Evolutionary conservation across 345 rosid species (phyloP), one percentile per base, ranked within the genome.

Genomic region (Camelina laxa): DNA sequence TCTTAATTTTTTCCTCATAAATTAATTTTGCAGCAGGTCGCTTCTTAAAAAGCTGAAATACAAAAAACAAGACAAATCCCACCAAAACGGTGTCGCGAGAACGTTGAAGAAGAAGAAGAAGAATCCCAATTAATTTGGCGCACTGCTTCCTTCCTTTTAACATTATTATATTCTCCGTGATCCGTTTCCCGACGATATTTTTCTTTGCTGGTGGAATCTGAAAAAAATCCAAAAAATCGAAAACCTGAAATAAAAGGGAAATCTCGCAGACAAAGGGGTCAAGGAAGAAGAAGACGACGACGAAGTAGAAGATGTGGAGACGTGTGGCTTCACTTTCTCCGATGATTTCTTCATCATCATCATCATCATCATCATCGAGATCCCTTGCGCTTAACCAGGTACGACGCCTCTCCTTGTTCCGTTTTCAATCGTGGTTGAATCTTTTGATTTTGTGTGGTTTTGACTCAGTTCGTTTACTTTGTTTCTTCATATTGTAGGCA

Each of bases 271-370:
- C 35, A 24, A 27, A 27, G 30, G 30, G 22, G 71, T 15, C 19
- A 42, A 49, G 54, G 69, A 16, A 57, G 47, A 7, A 70, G 60
- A 69, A 4, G 73, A 7, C 67, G 59, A 69, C 2, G 72, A 35
- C 4, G 78, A 68, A 6, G n/a, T n/a, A n/a, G 48, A 70, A 82
- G 67, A 88, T 93, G 97, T 89, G 90, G 97, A 89, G 89, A 86
- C 89, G 96, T 83, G 82, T 86, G 64, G 80, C 85, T 76, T 80
- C 80, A 59, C 87, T 91, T 75, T 86, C 88, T 79, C 82, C 89
- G 20, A 65, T 69, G 79, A 72, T 85, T 65, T 79, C 79, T 64
- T 80, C 92, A 49, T 78, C 92, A 53, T 82, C 90, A 2, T 80
- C 92, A 49, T 78, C 92, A 53, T 82, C 90, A 2, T 78, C 92